phyloP scores from a whole-genome alignment of 768 basidiomycete species.

The Boletus huronensis region DNA sequence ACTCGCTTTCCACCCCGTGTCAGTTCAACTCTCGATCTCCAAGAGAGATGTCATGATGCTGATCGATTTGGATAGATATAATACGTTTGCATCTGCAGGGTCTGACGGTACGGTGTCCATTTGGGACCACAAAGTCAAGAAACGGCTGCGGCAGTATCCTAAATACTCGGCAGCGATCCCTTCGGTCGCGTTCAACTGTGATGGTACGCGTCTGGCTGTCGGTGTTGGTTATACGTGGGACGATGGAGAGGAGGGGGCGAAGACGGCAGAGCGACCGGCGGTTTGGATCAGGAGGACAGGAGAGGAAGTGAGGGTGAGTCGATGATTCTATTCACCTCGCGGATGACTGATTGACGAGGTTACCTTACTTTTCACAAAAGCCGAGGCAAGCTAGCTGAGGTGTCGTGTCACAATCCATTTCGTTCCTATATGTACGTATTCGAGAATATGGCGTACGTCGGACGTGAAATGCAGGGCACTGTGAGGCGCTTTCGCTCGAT shows the following conservation, averaged over 20 bases:
- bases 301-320: slow-evolving; percentile 71
- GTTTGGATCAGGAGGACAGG: slow-evolving; percentile 63
- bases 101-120: slow-evolving; percentile 92
- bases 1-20: slow-evolving; percentile 90
- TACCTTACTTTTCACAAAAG: not conserved
- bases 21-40: slow-evolving; percentile 22
- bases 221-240: slow-evolving; percentile 90
- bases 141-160: slow-evolving; percentile 86
- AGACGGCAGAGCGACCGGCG: slow-evolving; percentile 58
- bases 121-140: slow-evolving; percentile 98
- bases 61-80: slow-evolving; percentile 49
- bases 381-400: slow-evolving; percentile 24
- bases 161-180: slow-evolving; percentile 77
- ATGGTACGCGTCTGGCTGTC: slow-evolving; percentile 80
- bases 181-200: slow-evolving; percentile 75
- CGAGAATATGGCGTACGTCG: not conserved
- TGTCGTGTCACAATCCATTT: not conserved
- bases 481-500: not conserved
- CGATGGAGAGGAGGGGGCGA: slow-evolving; percentile 71
- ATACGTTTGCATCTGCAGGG: slow-evolving; percentile 94
- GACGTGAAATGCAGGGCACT: not conserved
- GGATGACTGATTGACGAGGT: not conserved
- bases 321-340: not conserved
- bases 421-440: not conserved
- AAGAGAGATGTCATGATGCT: not conserved